Evolutionary conservation across 345 rosid genomes (phyloP).

Genomic region (Citrus sinensis): DVS_A1.0 CM039166.1:3854001-3854500

Average conservation of each 20-base stretch:
- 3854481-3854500: background rate
- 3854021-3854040: background rate
- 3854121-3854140: background rate
- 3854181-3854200: background rate
- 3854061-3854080: background rate
- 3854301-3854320: conserved; percentile 92
- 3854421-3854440: conserved; percentile 10
- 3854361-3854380: conserved; percentile 80
- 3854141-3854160: background rate
- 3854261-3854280: background rate
- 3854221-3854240: too few species aligned
- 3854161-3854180: background rate
- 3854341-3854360: conserved; percentile 95
- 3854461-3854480: background rate
- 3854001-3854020: background rate
- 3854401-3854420: conserved; percentile 67
- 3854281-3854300: conserved; percentile 66
- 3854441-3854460: background rate
- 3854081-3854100: background rate
- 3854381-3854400: conserved; percentile 60
- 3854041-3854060: background rate
- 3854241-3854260: too few species aligned
- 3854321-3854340: conserved; percentile 75
- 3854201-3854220: background rate
- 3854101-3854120: too few species aligned